phyloP scores from a whole-genome alignment of 1,284 basidiomycete genomes.

The Salmacisia buchloeana region DNA sequence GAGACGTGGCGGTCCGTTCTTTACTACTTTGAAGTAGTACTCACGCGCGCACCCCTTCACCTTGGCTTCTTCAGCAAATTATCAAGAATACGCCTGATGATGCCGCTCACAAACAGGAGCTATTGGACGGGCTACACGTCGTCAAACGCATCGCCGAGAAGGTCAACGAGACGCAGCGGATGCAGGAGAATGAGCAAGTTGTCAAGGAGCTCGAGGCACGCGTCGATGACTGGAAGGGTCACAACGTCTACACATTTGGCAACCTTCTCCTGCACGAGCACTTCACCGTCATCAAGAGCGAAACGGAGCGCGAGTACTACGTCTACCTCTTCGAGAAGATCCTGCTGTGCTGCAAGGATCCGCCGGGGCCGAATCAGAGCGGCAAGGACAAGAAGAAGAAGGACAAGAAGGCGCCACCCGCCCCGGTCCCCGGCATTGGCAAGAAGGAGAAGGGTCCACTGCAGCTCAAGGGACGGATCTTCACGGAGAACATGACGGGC shows the following conservation, averaged over 20 bases:
- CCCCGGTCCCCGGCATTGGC: slow-evolving; percentile 46
- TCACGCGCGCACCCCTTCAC: neutral
- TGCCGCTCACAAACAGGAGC: slow-evolving; percentile 61
- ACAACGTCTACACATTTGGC: slow-evolving; percentile 88
- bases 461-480: slow-evolving; percentile 91
- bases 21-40: slow-evolving; percentile 19
- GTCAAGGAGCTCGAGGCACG: slow-evolving; percentile 81
- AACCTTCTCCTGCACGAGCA: slow-evolving; percentile 86
- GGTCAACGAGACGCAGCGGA: slow-evolving; percentile 90
- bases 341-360: slow-evolving; percentile 94
- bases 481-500: slow-evolving; percentile 89
- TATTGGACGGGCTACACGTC: slow-evolving; percentile 74
- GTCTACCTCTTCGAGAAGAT: slow-evolving; percentile 99
- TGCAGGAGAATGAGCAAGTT: slow-evolving; percentile 72
- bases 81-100: slow-evolving; percentile 61
- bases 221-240: slow-evolving; percentile 99
- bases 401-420: slow-evolving; percentile 52
- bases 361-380: slow-evolving; percentile 42
- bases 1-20: slow-evolving; percentile 52
- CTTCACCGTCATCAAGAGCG: slow-evolving; percentile 92
- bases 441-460: slow-evolving; percentile 63
- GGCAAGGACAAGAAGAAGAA: slow-evolving; percentile 45
- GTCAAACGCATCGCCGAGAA: slow-evolving; percentile 89
- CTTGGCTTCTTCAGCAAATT: slow-evolving; percentile 32
- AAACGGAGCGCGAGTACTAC: slow-evolving; percentile 94